Percentiles rank a stretch among this genome's conserved stretches.
phyloP scores from a whole-genome alignment of 371 early-diverging fungal genomes.

The Phascolomyces articulosus region DNA sequence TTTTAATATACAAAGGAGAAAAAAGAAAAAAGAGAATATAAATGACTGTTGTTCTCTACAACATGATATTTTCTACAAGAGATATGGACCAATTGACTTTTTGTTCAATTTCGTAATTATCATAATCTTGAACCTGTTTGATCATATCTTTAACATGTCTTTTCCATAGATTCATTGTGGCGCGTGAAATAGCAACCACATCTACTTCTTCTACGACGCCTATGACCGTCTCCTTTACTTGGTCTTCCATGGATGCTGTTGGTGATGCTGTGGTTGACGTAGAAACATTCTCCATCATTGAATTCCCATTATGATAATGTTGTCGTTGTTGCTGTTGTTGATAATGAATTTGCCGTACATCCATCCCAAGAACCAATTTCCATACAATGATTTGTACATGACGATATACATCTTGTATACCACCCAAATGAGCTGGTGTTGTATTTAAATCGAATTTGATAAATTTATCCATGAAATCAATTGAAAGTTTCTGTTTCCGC shows the following conservation, averaged over 20 bases:
- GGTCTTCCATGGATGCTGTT: no score
- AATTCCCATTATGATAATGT: no score
- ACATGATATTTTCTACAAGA: background rate
- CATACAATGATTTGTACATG: background rate
- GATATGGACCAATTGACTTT: background rate
- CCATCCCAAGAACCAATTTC: background rate
- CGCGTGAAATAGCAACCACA: background rate
- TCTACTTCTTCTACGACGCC: no score
- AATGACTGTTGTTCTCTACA: background rate
- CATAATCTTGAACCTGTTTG: background rate
- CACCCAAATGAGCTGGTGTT: background rate
- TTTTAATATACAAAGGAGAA: no score
- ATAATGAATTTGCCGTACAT: background rate
- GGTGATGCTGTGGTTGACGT: no score
- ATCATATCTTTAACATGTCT: background rate
- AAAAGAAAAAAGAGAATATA: no score
- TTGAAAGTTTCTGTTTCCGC: background rate
- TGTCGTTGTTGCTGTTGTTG: background rate
- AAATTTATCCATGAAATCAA: constrained; percentile 4
- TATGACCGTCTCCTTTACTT: no score
- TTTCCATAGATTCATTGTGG: background rate
- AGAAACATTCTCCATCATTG: background rate
- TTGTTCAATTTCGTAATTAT: background rate
- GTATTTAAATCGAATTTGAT: background rate
- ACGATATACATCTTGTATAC: background rate